Conservation (phyloP, 2,329 filamentous ascomycete species). For the Penicillium occitanis region DNA sequence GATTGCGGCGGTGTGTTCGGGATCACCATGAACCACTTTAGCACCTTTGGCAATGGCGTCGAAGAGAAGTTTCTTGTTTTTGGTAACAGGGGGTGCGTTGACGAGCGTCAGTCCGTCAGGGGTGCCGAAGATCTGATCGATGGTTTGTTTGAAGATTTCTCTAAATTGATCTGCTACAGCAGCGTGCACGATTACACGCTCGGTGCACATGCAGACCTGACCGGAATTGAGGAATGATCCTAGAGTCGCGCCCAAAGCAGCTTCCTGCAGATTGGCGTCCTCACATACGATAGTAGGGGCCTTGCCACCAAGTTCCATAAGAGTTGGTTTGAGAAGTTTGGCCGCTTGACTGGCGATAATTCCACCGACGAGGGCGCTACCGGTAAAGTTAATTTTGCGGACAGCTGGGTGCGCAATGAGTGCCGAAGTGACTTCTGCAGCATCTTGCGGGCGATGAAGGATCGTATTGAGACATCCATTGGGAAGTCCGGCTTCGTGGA, state of each 20-base stretch:
- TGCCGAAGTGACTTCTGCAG: constrained; percentile 35
- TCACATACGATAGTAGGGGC: constrained; percentile 45
- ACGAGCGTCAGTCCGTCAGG: background rate
- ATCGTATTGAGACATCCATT: constrained; percentile 45
- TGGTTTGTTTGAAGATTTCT: background rate
- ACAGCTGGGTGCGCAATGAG: constrained; percentile 41
- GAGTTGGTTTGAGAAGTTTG: constrained; percentile 46
- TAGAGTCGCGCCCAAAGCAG: constrained; percentile 43
- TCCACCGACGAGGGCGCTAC: constrained; percentile 45
- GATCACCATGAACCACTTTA: background rate
- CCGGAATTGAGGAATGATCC: constrained; percentile 62
- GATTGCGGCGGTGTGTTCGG: background rate
- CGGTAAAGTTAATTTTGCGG: constrained; percentile 49
- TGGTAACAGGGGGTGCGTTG: background rate
- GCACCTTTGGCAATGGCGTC: constrained; percentile 10
- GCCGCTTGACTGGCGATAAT: constrained; percentile 42
- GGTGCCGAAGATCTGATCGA: background rate
- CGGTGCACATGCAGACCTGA: constrained; percentile 66
- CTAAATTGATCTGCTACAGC: constrained; percentile 12
- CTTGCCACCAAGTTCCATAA: constrained; percentile 54
- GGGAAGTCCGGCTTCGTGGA: constrained; percentile 46
- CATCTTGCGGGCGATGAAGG: constrained; percentile 34
- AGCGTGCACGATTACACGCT: constrained; percentile 61
- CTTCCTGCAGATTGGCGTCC: constrained; percentile 49
- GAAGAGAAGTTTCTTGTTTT: constrained; percentile 13